These are phyloP conservation scores for Magnusiomyces ingens DNA, from an alignment of 1,139 yeast species.

Conservation along the genomic window DNA sequence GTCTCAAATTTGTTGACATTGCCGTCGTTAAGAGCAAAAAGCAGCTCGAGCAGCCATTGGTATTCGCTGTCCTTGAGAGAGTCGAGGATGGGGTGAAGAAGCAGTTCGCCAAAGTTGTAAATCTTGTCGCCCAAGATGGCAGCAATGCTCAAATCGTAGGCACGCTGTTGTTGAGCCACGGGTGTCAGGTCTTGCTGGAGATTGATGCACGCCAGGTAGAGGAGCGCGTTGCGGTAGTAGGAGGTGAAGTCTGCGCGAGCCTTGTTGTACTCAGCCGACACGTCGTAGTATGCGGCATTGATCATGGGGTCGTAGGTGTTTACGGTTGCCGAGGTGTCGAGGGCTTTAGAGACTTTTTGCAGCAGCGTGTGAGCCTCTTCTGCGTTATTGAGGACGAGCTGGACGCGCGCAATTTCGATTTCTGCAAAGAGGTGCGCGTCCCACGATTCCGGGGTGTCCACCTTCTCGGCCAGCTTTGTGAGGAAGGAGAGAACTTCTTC, in stretches of 20 bases:
- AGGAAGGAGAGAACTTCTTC: conserved; percentile 54
- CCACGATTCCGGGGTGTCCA: conserved; percentile 40
- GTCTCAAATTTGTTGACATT: conserved; percentile 57
- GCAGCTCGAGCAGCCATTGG: conserved; percentile 67
- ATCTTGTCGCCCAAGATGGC: conserved; percentile 89
- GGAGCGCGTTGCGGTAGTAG: conserved; percentile 62
- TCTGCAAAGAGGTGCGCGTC: conserved; percentile 59
- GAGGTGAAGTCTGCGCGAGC: conserved; percentile 68
- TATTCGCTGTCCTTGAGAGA: conserved; percentile 48
- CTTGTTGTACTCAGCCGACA: conserved; percentile 73
- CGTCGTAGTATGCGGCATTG: conserved; percentile 76
- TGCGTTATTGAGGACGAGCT: conserved; percentile 51
- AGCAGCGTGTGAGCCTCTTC: conserved; percentile 63
- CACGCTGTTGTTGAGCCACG: conserved; percentile 51
- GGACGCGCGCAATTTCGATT: conserved; percentile 70
- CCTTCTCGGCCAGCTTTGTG: conserved; percentile 42
- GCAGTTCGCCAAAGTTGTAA: conserved; percentile 91
- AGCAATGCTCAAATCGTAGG: conserved; percentile 76
- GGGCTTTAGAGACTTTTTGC: conserved; percentile 51
- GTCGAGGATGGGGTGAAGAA: conserved; percentile 77
- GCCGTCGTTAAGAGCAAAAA: conserved; percentile 71
- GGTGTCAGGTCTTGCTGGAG: conserved; percentile 41
- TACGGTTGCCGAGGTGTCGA: conserved; percentile 55
- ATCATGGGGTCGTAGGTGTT: conserved; percentile 48
- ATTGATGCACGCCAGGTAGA: conserved; percentile 59